Conservation (phyloP, 768 basidiomycete genomes). For the Megacollybia marginata region DNA sequence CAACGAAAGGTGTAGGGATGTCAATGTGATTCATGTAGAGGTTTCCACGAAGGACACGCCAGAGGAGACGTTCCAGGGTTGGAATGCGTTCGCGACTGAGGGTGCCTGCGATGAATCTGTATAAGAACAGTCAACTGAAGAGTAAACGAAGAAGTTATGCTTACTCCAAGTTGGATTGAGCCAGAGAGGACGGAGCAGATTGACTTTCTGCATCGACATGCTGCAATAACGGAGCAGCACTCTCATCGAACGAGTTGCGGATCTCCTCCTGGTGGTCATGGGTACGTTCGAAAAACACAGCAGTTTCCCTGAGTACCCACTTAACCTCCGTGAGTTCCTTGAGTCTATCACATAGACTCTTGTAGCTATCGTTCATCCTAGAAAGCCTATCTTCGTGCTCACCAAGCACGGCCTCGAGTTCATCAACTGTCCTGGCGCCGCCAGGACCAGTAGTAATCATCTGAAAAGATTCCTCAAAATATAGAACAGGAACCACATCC, state of each 20-base stretch:
- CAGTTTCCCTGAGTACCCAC: slow-evolving; percentile 90
- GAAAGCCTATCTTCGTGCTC: slow-evolving; percentile 80
- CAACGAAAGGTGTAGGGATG: slow-evolving; percentile 87
- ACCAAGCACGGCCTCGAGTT: slow-evolving; percentile 78
- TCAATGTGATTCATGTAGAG: slow-evolving; percentile 99
- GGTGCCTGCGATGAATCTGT: slow-evolving; percentile 90
- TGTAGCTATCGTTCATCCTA: slow-evolving; percentile 93
- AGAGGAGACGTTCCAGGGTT: slow-evolving; percentile 94
- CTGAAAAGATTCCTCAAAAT: slow-evolving; percentile 80
- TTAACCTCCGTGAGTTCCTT: slow-evolving; percentile 87
- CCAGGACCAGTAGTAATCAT: slow-evolving; percentile 87
- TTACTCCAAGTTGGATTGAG: slow-evolving; percentile 86
- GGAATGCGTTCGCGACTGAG: slow-evolving; percentile 88
- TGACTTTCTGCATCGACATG: slow-evolving; percentile 81
- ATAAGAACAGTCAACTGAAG: neutral
- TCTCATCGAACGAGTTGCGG: slow-evolving; percentile 86
- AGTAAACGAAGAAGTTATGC: neutral
- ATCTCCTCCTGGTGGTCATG: slow-evolving; percentile 74
- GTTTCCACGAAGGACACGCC: slow-evolving; percentile 97
- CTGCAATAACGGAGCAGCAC: slow-evolving; percentile 74
- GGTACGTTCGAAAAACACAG: slow-evolving; percentile 94
- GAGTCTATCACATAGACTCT: slow-evolving; percentile 76
- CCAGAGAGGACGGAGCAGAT: slow-evolving; percentile 26
- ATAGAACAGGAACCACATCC: slow-evolving; percentile 74
- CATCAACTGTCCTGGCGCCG: slow-evolving; percentile 89